Conservation (phyloP, 169 alveolate genomes). For the Eimeria acervulina region DNA sequence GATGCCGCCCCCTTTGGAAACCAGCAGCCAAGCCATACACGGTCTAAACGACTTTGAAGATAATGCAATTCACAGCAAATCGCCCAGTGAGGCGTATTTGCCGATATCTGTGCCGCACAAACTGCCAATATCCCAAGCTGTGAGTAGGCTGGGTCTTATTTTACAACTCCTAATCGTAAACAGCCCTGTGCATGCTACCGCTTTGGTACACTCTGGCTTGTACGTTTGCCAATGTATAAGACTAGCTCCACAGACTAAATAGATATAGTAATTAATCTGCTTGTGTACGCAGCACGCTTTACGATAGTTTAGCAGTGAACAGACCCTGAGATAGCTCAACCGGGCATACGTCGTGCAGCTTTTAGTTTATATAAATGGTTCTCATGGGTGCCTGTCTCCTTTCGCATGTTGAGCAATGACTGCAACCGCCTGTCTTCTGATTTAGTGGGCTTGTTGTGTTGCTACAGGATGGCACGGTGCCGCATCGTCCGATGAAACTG, state of each 20-base stretch:
- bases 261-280: background rate
- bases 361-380: background rate
- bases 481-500: background rate
- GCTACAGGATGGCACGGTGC: background rate
- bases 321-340: background rate
- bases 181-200: background rate
- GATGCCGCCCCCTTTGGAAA: slow-evolving; percentile 5
- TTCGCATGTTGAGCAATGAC: background rate
- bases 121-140: background rate
- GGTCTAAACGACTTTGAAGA: background rate
- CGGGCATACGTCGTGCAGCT: background rate
- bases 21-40: background rate
- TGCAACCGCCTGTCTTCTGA: background rate
- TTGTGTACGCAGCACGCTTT: background rate
- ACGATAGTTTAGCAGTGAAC: background rate
- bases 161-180: background rate
- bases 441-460: background rate
- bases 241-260: background rate
- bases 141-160: background rate
- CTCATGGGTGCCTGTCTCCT: background rate
- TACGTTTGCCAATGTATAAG: background rate
- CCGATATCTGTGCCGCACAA: slow-evolving; percentile 16
- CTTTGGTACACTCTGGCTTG: background rate
- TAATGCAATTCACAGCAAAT: background rate
- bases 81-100: slow-evolving; percentile 30